These are phyloP conservation scores for Mycena vitilis DNA, from an alignment of 768 basidiomycete species.

Conservation along the genomic window DNA sequence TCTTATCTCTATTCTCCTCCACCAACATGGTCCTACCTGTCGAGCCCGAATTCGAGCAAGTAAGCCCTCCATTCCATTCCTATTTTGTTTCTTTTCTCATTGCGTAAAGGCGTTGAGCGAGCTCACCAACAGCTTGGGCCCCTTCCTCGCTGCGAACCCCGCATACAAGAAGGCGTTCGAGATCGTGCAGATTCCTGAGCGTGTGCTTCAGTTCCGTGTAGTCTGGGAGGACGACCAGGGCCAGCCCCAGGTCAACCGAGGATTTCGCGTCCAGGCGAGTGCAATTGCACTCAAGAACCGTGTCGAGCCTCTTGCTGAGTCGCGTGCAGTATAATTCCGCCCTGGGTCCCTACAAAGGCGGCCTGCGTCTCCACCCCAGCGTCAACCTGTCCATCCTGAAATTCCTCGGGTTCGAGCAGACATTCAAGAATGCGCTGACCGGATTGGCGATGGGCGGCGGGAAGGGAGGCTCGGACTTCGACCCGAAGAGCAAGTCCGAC, in stretches of 20 bases:
- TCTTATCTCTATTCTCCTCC: neutral
- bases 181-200: slow-evolving; percentile 68
- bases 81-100: neutral
- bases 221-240: slow-evolving; percentile 82
- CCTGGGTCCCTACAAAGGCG: slow-evolving; percentile 83
- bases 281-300: neutral
- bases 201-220: slow-evolving; percentile 76
- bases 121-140: slow-evolving; percentile 69
- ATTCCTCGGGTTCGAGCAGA: slow-evolving; percentile 87
- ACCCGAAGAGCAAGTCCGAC: slow-evolving; percentile 86
- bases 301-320: slow-evolving; percentile 1
- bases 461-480: slow-evolving; percentile 85
- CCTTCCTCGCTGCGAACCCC: slow-evolving; percentile 75
- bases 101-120: slow-evolving; percentile 67
- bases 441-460: slow-evolving; percentile 83
- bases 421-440: slow-evolving; percentile 84
- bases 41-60: slow-evolving; percentile 81
- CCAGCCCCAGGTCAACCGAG: slow-evolving; percentile 73
- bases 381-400: slow-evolving; percentile 88
- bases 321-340: slow-evolving; percentile 74
- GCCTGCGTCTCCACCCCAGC: slow-evolving; percentile 80
- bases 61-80: slow-evolving; percentile 30
- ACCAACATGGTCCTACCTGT: slow-evolving; percentile 55
- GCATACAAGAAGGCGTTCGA: slow-evolving; percentile 76
- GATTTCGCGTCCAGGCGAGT: slow-evolving; percentile 77